A percentile compares a stretch with the other conserved stretches of the same genome.
Evolutionary conservation across 202 grass and related monocot species (phyloP).

Genomic region (Digitaria exilis): DNA sequence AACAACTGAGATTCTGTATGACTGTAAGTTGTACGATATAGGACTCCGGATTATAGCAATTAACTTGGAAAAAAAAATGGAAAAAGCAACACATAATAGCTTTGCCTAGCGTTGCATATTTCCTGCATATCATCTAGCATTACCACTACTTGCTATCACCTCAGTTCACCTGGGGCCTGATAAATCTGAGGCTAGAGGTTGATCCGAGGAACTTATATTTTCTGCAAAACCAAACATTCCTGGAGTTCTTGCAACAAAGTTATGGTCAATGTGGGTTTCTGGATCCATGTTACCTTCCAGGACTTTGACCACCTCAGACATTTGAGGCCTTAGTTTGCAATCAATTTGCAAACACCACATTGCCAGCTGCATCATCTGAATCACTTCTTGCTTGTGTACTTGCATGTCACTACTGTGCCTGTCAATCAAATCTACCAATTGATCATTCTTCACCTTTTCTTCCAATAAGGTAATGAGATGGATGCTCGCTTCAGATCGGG

Average conservation of each 20-base stretch:
- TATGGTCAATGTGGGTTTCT: constrained; percentile 36
- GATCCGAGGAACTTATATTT: constrained; percentile 4
- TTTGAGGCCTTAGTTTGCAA: constrained; percentile 42
- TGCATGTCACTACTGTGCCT: constrained; percentile 4
- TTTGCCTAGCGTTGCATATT: not conserved
- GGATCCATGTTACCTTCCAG: constrained; percentile 22
- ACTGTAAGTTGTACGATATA: not conserved
- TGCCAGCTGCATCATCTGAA: constrained; percentile 16
- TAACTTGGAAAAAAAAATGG: not conserved
- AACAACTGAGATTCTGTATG: not conserved
- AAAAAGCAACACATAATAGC: not conserved
- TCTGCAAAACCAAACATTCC: not conserved
- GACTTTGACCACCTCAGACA: constrained; percentile 47
- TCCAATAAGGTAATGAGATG: constrained; percentile 33
- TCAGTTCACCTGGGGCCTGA: constrained; percentile 30
- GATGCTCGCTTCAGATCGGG: constrained; percentile 18
- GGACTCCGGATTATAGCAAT: not conserved
- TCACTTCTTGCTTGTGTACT: constrained; percentile 6
- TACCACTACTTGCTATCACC: not conserved
- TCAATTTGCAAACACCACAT: constrained; percentile 57
- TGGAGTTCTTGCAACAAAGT: constrained; percentile 30
- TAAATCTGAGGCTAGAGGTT: constrained; percentile 22
- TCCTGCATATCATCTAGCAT: not conserved
- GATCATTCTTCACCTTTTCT: constrained; percentile 23
- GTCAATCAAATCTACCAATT: constrained; percentile 27